These are phyloP conservation scores for Hortiboletus campestris DNA, from an alignment of 768 basidiomycete genomes.

Conservation along the genomic window DNA sequence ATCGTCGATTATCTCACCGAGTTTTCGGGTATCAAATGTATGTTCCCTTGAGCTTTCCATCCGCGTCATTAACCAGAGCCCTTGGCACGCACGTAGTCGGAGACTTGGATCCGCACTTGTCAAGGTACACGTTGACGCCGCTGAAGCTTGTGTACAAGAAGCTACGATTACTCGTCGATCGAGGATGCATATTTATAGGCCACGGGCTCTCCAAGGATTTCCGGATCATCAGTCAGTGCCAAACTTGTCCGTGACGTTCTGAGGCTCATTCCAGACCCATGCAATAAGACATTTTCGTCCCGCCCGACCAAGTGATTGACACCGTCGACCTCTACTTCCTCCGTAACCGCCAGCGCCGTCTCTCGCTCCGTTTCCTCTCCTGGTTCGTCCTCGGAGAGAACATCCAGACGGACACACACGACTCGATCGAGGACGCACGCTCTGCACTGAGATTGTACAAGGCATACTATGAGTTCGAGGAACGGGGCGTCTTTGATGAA, in stretches of 20 bases:
- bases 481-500: conserved; percentile 73
- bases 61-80: background rate
- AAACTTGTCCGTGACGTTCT: background rate
- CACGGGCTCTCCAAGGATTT: conserved; percentile 98
- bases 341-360: conserved; percentile 73
- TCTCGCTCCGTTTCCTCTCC: conserved; percentile 88
- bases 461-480: conserved; percentile 74
- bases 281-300: conserved; percentile 87
- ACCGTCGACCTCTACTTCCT: conserved; percentile 97
- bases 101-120: conserved; percentile 83
- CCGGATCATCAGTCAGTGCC: conserved; percentile 87
- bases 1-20: conserved; percentile 98
- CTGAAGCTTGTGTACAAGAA: conserved; percentile 99
- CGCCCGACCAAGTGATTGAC: conserved; percentile 93
- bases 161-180: conserved; percentile 85
- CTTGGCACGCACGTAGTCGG: conserved; percentile 55
- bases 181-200: conserved; percentile 95
- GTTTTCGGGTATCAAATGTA: conserved; percentile 93
- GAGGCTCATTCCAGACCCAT: background rate
- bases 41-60: conserved; percentile 25
- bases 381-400: conserved; percentile 92
- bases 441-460: conserved; percentile 85
- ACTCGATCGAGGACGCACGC: conserved; percentile 96
- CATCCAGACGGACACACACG: conserved; percentile 93
- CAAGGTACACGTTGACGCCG: conserved; percentile 87